A percentile compares a stretch with the other conserved stretches of the same genome.
Evolutionary conservation across 805 yeast genomes (phyloP).

Genomic region (Starmerella stellata): DNA sequence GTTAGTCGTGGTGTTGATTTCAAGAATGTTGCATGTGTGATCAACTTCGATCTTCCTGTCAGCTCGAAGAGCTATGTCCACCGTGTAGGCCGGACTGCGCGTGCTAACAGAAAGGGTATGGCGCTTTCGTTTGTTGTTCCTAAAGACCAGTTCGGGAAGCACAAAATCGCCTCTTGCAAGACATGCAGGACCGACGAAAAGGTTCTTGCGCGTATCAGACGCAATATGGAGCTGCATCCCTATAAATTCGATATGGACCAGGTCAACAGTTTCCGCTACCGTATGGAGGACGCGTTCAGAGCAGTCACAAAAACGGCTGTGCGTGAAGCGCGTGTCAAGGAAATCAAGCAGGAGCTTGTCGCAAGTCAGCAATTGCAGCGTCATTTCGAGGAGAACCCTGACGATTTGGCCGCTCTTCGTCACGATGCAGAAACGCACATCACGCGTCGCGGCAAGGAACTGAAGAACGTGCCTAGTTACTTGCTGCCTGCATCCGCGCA

Average conservation of each 20-base stretch:
- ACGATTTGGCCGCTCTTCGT: conserved; percentile 69
- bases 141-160: conserved; percentile 67
- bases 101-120: conserved; percentile 92
- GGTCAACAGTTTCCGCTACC: conserved; percentile 85
- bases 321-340: conserved; percentile 83
- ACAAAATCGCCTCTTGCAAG: conserved; percentile 54
- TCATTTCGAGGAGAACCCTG: conserved; percentile 94
- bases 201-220: conserved; percentile 54
- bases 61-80: conserved; percentile 81
- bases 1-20: conserved; percentile 96
- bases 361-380: conserved; percentile 79
- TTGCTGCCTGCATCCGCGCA: conserved; percentile 48
- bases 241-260: conserved; percentile 82
- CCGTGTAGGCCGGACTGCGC: conserved; percentile 91
- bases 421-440: conserved; percentile 84
- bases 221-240: conserved; percentile 60
- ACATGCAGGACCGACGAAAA: conserved; percentile 74
- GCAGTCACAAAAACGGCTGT: conserved; percentile 79
- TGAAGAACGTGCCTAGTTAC: conserved; percentile 85
- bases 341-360: conserved; percentile 68
- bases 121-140: conserved; percentile 85
- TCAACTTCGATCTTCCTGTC: conserved; percentile 85
- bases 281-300: conserved; percentile 93
- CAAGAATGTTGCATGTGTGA: conserved; percentile 86
- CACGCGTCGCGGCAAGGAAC: conserved; percentile 60